Base-by-base conservation (phyloP, 2,329 filamentous ascomycete genomes). In the Verticillium isaacii region DNA sequence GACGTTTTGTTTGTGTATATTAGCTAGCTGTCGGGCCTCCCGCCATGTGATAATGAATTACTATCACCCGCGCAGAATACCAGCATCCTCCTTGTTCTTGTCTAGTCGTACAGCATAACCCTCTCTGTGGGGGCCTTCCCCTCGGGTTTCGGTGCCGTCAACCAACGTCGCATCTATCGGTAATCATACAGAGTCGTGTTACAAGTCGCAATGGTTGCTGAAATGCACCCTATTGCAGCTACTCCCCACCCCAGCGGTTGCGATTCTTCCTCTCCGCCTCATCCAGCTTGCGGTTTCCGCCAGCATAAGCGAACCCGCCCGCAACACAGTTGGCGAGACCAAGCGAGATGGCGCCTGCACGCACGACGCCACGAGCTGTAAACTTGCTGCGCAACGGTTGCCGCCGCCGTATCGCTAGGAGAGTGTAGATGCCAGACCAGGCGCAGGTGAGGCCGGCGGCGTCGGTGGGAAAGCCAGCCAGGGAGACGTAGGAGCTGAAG, bases 401-500 rank as follows among this genome's bases (percentile, higher is more conserved):
- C 23, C 81, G 74, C 54, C 79, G 73, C 3, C 84, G 80, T 63
- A 84, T 71, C 1, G 84, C 83, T 58, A 86, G 74, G 41, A 87
- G 73, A 4, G 81, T 79, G 70, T 87, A 87, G 17, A 86, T 75
- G 34, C 84, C 84, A 55, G 81, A 84, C 74, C 82, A 83, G 17
- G 84, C 83, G 59, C 82, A 82, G 0, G 81, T 78, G 61, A 86
- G 73, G 58, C 83, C 85, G 2, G 84, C 85, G 61, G 78, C 79
- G 69, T 85, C 84, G 59, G 82, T 84, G 64, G 79, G 80, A 74
- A 82, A 85, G 62, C 84, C 84, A 23, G 84, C 82, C 7, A 87
- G 78, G 71, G 85, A 85, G 68, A 85, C 79, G 74, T 87, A 87
- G 70, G 79, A 81, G 60, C 80, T 77, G 73, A 86, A 85, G 61